Conservation (phyloP, 208 protist genomes). For the Wallacemonas sp. region DNA sequence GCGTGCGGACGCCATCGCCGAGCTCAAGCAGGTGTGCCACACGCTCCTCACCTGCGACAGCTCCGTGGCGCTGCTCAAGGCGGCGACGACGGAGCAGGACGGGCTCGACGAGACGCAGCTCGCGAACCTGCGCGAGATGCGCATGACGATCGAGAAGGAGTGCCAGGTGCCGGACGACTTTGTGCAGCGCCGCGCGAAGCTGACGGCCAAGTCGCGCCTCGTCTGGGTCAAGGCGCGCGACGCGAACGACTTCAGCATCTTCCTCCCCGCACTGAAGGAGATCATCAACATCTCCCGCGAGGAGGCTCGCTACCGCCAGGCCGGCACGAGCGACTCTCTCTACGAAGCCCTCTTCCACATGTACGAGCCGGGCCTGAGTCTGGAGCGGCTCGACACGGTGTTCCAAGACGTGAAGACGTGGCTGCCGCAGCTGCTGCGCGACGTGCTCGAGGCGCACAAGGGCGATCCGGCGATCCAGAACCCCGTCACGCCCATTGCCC, state of each 20-base stretch:
- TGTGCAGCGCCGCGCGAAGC: slow-evolving; percentile 29
- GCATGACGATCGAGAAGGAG: slow-evolving; percentile 16
- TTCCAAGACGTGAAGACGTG: slow-evolving; percentile 51
- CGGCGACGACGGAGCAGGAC: slow-evolving; percentile 17
- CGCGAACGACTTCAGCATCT: slow-evolving; percentile 41
- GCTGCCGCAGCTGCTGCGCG: slow-evolving; percentile 41
- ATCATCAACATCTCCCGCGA: slow-evolving; percentile 38
- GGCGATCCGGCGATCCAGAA: slow-evolving; percentile 11
- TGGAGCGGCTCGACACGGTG: slow-evolving; percentile 33
- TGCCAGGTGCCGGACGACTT: slow-evolving; percentile 31
- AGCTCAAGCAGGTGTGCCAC: slow-evolving; percentile 30
- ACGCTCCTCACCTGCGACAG: slow-evolving; percentile 26
- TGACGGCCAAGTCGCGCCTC: slow-evolving; percentile 29
- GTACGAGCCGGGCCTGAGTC: slow-evolving; percentile 59
- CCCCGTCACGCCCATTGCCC: slow-evolving; percentile 28
- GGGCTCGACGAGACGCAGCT: slow-evolving; percentile 29
- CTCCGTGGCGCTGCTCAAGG: slow-evolving; percentile 14
- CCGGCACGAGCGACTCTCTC: slow-evolving; percentile 20
- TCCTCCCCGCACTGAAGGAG: slow-evolving; percentile 40
- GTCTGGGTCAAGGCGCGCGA: slow-evolving; percentile 34
- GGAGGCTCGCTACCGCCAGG: slow-evolving; percentile 32
- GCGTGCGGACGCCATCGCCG: slow-evolving; percentile 30
- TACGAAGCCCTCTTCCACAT: slow-evolving; percentile 61
- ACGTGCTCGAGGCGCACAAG: slow-evolving; percentile 48
- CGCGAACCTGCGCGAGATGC: slow-evolving; percentile 49